Percentiles rank a stretch among this genome's conserved stretches.
Evolutionary conservation across 2,329 filamentous ascomycete genomes (phyloP).

Genomic region (Sordariomycetes sp.): DNA sequence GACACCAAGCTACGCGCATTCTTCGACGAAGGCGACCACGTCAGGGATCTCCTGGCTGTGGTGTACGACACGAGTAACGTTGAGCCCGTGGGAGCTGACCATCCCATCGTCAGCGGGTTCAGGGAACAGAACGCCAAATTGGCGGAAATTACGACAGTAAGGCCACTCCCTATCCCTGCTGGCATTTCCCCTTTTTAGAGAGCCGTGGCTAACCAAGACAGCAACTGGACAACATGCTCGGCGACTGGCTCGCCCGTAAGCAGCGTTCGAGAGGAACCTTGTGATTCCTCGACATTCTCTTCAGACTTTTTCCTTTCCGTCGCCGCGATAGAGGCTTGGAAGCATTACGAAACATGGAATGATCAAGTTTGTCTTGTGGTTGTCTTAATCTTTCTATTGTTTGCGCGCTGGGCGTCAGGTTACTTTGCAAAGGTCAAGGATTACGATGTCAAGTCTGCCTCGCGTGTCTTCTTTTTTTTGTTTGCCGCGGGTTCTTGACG

Average conservation of each 20-base stretch:
- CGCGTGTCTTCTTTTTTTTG: too few relatives aligned
- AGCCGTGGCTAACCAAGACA: slow-evolving; percentile 18
- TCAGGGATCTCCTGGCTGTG: slow-evolving; percentile 81
- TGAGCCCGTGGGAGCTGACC: slow-evolving; percentile 68
- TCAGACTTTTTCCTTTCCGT: too few relatives aligned
- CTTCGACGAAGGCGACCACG: slow-evolving; percentile 81
- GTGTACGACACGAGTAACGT: slow-evolving; percentile 89
- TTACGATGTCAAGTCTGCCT: too few relatives aligned
- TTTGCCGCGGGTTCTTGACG: too few relatives aligned
- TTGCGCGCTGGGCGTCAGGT: too few relatives aligned
- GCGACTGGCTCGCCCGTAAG: slow-evolving; percentile 69
- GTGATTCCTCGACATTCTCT: too few relatives aligned
- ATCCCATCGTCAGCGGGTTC: slow-evolving; percentile 76
- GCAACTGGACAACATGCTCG: slow-evolving; percentile 81
- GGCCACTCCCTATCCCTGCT: too few relatives aligned
- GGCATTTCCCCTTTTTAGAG: neutral
- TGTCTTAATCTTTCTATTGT: too few relatives aligned
- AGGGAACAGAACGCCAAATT: slow-evolving; percentile 79
- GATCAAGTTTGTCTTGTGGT: neutral
- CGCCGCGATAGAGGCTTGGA: neutral
- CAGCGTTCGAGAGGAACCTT: slow-evolving; percentile 44
- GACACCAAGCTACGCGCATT: slow-evolving; percentile 80
- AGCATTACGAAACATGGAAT: neutral
- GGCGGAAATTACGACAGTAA: slow-evolving; percentile 72
- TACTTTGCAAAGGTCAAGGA: too few relatives aligned